A percentile compares a stretch with the other conserved stretches of the same genome.
These are phyloP conservation scores for Coemansia sp. DNA, from an alignment of 371 early-diverging fungal species.

Conservation along the genomic window DNA sequence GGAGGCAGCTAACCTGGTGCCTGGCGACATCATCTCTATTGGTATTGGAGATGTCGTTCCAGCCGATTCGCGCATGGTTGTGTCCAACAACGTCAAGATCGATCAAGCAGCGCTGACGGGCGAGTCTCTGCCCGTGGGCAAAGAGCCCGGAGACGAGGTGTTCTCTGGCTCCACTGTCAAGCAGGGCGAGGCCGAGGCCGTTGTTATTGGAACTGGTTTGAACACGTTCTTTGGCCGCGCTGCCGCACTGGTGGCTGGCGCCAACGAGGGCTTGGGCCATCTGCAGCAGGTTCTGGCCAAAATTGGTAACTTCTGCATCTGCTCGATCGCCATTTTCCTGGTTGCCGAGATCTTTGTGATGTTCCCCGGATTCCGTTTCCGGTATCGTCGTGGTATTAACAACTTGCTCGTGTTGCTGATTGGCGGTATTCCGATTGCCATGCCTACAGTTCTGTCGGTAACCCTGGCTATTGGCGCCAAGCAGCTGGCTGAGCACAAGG, in stretches of 20 bases:
- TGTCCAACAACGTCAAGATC: slow-evolving; percentile 72
- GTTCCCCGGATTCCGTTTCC: slow-evolving; percentile 72
- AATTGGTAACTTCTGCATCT: slow-evolving; percentile 85
- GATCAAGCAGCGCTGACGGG: slow-evolving; percentile 85
- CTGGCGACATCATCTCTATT: slow-evolving; percentile 82
- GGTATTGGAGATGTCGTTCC: slow-evolving; percentile 85
- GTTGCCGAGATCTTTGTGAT: slow-evolving; percentile 77
- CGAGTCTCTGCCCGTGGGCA: slow-evolving; percentile 73
- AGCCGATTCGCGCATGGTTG: slow-evolving; percentile 81
- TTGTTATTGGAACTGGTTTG: slow-evolving; percentile 80
- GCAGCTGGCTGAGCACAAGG: slow-evolving; percentile 88
- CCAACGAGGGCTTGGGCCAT: slow-evolving; percentile 83
- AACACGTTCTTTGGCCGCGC: slow-evolving; percentile 90
- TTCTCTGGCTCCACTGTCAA: slow-evolving; percentile 82
- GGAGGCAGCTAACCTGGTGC: slow-evolving; percentile 71
- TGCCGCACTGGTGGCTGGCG: slow-evolving; percentile 73
- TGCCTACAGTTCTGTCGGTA: slow-evolving; percentile 84
- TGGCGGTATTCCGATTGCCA: slow-evolving; percentile 77
- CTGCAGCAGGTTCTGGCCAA: slow-evolving; percentile 84
- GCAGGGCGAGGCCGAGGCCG: slow-evolving; percentile 87
- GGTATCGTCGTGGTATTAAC: slow-evolving; percentile 68
- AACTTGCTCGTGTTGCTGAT: slow-evolving; percentile 72
- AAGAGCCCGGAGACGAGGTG: slow-evolving; percentile 68
- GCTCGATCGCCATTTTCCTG: slow-evolving; percentile 65
- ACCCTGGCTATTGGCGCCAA: slow-evolving; percentile 92